Evolutionary conservation across 306 rosid species (phyloP).

Genomic region (Begonia loranthoides): DNA sequence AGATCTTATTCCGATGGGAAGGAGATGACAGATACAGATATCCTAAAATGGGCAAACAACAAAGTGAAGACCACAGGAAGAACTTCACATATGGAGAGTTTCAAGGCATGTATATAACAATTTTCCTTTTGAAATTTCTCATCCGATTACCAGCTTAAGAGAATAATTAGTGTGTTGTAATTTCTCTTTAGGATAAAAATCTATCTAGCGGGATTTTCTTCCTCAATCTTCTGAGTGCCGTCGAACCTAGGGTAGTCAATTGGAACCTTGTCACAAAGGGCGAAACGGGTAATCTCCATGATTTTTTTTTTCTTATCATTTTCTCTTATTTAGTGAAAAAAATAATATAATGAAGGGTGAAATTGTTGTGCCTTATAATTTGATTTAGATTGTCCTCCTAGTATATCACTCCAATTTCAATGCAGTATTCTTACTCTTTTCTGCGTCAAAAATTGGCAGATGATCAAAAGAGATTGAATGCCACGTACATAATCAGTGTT

Average conservation of each 20-base stretch:
- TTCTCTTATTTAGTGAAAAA: background rate
- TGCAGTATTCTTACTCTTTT: background rate
- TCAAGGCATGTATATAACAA: slow-evolving; percentile 35
- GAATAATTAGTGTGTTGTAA: background rate
- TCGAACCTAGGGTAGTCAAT: slow-evolving; percentile 77
- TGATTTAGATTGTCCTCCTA: background rate
- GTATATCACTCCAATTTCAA: no score
- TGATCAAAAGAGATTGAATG: slow-evolving; percentile 91
- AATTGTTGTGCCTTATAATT: no score
- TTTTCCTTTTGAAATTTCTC: background rate
- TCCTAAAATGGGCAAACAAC: slow-evolving; percentile 82
- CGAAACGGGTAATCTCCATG: slow-evolving; percentile 37
- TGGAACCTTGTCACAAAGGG: slow-evolving; percentile 96
- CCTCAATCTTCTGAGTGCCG: slow-evolving; percentile 91
- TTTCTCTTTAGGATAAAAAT: slow-evolving; percentile 60
- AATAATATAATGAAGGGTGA: background rate
- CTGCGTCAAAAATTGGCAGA: slow-evolving; percentile 25
- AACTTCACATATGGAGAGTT: slow-evolving; percentile 64
- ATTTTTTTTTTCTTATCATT: background rate
- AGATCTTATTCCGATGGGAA: slow-evolving; percentile 87
- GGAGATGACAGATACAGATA: slow-evolving; percentile 82
- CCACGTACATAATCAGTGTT: slow-evolving; percentile 87
- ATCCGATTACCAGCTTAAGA: background rate
- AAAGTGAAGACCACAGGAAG: slow-evolving; percentile 70
- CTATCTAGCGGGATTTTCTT: slow-evolving; percentile 79